Evolutionary conservation across 257 asterid species (phyloP).

Genomic region (Plantago major): DNA sequence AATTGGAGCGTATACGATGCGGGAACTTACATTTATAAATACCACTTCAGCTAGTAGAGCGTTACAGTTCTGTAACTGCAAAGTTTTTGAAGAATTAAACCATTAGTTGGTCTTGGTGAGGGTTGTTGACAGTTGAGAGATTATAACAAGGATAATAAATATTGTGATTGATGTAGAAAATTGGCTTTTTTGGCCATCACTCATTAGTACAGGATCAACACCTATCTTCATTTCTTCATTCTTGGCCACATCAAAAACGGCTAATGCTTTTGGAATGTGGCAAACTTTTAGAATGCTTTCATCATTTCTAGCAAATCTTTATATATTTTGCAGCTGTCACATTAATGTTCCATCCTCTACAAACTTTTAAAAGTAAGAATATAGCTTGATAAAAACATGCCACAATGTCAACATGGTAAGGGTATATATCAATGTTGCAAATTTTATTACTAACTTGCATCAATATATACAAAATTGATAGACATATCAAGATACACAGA

Average conservation of each 20-base stretch:
- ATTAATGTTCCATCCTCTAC: no score
- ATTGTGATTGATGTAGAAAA: constrained; percentile 17
- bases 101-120: constrained; percentile 22
- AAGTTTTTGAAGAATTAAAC: neutral
- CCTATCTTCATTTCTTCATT: constrained; percentile 22
- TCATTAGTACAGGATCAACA: constrained; percentile 12
- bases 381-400: no score
- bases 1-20: no score
- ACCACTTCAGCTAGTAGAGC: neutral
- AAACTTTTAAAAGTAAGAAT: no score
- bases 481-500: neutral
- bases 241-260: constrained; percentile 26
- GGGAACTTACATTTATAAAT: no score
- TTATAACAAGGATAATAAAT: constrained; percentile 9
- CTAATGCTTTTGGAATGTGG: constrained; percentile 7
- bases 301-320: neutral
- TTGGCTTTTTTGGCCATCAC: constrained; percentile 5
- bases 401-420: no score
- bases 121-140: constrained; percentile 36
- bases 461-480: neutral
- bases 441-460: neutral
- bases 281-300: neutral
- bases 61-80: neutral
- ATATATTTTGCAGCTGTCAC: neutral
- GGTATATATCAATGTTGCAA: neutral